These are phyloP conservation scores for Chalciporus sp. DNA, from an alignment of 1,284 basidiomycete species.

Conservation along the genomic window DNA sequence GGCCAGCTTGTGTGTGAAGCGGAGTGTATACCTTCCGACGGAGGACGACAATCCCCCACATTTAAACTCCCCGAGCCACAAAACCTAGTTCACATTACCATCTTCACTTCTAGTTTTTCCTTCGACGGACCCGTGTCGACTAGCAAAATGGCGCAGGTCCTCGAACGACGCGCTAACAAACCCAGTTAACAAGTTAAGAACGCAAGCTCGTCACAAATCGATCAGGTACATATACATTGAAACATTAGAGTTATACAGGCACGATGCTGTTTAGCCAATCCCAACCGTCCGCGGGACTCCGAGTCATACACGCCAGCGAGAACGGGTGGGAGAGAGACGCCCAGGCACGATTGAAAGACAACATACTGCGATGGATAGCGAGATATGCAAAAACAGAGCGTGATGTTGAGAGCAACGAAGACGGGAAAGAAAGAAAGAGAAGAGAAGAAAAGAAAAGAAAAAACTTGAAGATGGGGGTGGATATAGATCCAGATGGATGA, in stretches of 20 bases:
- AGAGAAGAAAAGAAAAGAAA: neutral
- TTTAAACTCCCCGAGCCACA: too few species aligned
- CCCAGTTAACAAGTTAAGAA: neutral
- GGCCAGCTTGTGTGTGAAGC: too few species aligned
- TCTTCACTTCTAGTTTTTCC: too few species aligned
- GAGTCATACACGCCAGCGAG: neutral
- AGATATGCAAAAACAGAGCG: conserved; percentile 5
- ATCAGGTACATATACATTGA: neutral
- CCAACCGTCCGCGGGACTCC: neutral
- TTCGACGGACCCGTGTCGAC: too few species aligned
- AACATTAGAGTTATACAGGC: conserved; percentile 16
- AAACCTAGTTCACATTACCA: too few species aligned
- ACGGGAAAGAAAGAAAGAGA: neutral
- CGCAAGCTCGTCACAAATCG: neutral
- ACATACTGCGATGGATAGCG: conserved; percentile 4
- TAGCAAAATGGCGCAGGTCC: too few species aligned
- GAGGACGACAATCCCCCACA: too few species aligned
- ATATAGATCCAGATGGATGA: too few species aligned
- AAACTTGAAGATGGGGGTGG: neutral
- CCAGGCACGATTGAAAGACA: neutral
- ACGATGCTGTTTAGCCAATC: neutral
- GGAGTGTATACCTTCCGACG: too few species aligned
- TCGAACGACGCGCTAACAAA: too few species aligned
- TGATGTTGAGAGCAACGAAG: neutral
- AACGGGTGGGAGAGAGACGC: neutral